Evolutionary conservation across 2,329 filamentous ascomycete species (phyloP).

Genomic region (Cordyceps fumosorosea): DNA sequence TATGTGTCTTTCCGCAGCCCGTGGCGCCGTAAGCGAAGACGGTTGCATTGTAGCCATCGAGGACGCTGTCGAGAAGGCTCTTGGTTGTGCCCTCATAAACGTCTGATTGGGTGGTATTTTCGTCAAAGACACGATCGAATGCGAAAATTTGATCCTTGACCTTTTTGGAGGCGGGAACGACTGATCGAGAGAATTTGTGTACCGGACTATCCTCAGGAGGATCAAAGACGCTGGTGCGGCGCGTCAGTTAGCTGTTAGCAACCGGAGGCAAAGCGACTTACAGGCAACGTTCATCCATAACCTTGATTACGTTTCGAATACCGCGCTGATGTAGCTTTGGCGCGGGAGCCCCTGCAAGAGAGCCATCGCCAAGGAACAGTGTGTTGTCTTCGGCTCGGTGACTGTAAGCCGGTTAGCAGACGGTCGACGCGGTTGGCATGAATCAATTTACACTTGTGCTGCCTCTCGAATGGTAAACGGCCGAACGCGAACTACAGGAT

Average conservation of each 20-base stretch:
- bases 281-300: conserved; percentile 94
- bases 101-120: conserved; percentile 84
- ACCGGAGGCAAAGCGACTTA: conserved; percentile 42
- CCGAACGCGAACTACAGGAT: conserved; percentile 54
- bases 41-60: conserved; percentile 97
- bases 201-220: conserved; percentile 92
- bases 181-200: conserved; percentile 76
- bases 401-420: conserved; percentile 28
- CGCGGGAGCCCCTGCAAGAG: conserved; percentile 76
- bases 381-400: conserved; percentile 73
- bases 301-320: conserved; percentile 86
- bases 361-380: conserved; percentile 93
- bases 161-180: conserved; percentile 78
- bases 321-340: conserved; percentile 83
- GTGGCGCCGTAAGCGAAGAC: conserved; percentile 98
- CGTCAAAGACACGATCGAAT: conserved; percentile 95
- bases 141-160: conserved; percentile 97
- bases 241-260: background rate
- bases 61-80: conserved; percentile 82
- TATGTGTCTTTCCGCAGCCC: conserved; percentile 97
- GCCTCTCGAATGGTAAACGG: conserved; percentile 85
- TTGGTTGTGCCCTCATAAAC: conserved; percentile 93
- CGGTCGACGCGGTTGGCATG: background rate
- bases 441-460: conserved; percentile 64
- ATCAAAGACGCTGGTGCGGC: conserved; percentile 71